Percentiles rank a stretch among this genome's conserved stretches.
phyloP scores from a whole-genome alignment of 805 yeast species.

The Saccharomyces mikatae region DNA sequence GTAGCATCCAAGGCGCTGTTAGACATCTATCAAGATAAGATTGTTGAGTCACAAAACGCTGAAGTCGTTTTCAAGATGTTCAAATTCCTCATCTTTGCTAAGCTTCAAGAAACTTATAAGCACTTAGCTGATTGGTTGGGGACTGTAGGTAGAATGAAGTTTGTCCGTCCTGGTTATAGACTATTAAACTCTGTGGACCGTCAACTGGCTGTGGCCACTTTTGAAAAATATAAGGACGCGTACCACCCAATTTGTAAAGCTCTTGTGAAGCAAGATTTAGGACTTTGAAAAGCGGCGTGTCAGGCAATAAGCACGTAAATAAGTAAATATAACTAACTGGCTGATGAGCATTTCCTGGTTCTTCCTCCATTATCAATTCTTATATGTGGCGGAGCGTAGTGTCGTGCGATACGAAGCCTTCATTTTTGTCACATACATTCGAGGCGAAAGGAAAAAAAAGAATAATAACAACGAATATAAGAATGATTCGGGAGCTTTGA shows the following conservation, averaged over 20 bases:
- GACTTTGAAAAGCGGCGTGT: constrained; percentile 19
- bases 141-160: constrained; percentile 90
- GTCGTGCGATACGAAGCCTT: neutral
- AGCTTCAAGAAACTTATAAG: constrained; percentile 38
- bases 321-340: neutral
- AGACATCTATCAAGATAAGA: constrained; percentile 33
- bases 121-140: constrained; percentile 77
- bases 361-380: neutral
- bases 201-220: constrained; percentile 57
- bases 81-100: constrained; percentile 53
- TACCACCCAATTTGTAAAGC: constrained; percentile 83
- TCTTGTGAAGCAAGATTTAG: constrained; percentile 78
- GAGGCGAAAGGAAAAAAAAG: neutral
- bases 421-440: neutral
- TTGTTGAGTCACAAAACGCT: constrained; percentile 56
- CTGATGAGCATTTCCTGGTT: neutral
- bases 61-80: constrained; percentile 78
- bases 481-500: neutral
- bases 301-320: neutral
- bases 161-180: constrained; percentile 78
- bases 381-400: neutral
- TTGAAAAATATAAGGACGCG: constrained; percentile 44
- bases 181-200: constrained; percentile 57
- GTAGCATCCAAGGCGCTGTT: constrained; percentile 33
- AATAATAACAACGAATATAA: neutral